A percentile compares a stretch with the other conserved stretches of the same genome.
Conservation (phyloP, 768 basidiomycete genomes). For the Mycena galopus region DNA sequence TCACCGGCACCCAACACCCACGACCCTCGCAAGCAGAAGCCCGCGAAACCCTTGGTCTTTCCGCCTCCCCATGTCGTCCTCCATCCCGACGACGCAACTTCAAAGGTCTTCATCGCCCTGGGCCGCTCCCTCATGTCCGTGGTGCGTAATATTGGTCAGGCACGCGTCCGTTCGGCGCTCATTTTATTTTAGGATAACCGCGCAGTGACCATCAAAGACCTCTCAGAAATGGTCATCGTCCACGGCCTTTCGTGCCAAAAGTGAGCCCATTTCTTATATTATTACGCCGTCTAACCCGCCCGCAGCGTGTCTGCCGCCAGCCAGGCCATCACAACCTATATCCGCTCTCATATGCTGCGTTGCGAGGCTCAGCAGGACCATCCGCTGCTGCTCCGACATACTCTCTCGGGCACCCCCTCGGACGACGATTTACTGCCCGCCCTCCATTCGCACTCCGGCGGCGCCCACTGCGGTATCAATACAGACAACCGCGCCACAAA, state of each 20-base stretch:
- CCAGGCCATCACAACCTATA: conserved; percentile 88
- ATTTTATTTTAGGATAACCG: conserved; percentile 71
- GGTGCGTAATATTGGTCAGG: conserved; percentile 58
- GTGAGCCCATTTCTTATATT: conserved; percentile 57
- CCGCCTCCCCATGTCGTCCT: conserved; percentile 75
- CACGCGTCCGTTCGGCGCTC: conserved; percentile 33
- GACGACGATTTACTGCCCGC: conserved; percentile 84
- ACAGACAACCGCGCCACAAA: conserved; percentile 69
- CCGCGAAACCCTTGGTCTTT: conserved; percentile 53
- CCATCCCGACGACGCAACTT: conserved; percentile 80
- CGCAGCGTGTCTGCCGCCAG: conserved; percentile 80
- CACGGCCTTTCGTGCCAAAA: conserved; percentile 82
- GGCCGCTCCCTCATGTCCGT: conserved; percentile 81
- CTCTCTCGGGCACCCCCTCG: conserved; percentile 75
- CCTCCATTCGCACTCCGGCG: conserved; percentile 77
- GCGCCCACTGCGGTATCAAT: conserved; percentile 62
- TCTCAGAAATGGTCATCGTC: conserved; percentile 76
- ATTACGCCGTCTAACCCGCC: conserved; percentile 34
- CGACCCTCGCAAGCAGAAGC: conserved; percentile 41
- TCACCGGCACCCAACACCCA: conserved; percentile 54
- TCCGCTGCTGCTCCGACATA: conserved; percentile 79
- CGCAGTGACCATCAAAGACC: conserved; percentile 89
- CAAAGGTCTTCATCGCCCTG: conserved; percentile 81
- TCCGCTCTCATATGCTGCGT: conserved; percentile 78
- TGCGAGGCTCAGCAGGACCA: conserved; percentile 80